Percentiles rank a stretch among this genome's conserved stretches.
Evolutionary conservation across 768 basidiomycete species (phyloP).

Genomic region (Hygrophoropsis aurantiaca): DNA sequence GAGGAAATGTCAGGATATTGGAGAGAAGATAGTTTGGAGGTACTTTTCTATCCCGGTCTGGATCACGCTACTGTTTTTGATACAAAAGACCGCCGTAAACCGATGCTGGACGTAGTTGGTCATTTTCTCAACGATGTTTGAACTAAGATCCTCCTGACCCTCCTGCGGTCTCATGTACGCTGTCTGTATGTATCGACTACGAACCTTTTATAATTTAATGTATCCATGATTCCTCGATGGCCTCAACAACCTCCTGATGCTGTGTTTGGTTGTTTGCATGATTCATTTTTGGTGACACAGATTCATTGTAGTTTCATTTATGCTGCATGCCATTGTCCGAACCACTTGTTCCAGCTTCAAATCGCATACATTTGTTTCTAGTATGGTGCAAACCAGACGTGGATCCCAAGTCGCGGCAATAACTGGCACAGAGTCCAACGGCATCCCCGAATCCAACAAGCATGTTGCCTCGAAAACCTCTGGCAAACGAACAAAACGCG

Average conservation of each 20-base stretch:
- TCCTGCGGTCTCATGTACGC: no score
- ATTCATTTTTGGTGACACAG: no score
- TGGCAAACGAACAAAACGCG: neutral
- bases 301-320: no score
- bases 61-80: slow-evolving; percentile 46
- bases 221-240: no score
- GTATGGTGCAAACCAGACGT: slow-evolving; percentile 26
- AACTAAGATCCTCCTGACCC: no score
- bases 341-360: no score
- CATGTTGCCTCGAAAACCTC: slow-evolving; percentile 6
- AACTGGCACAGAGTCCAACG: neutral
- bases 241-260: no score
- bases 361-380: no score
- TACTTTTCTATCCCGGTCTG: slow-evolving; percentile 36
- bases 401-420: slow-evolving; percentile 3
- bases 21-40: slow-evolving; percentile 33
- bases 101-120: slow-evolving; percentile 30
- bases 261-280: no score
- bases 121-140: slow-evolving; percentile 23
- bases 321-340: no score
- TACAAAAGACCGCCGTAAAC: slow-evolving; percentile 18
- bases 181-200: no score
- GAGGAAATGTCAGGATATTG: slow-evolving; percentile 19
- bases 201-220: no score
- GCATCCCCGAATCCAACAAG: slow-evolving; percentile 12